Base-by-base conservation (phyloP, 441 rosid genomes). In the Populus trichocarpa region DNA sequence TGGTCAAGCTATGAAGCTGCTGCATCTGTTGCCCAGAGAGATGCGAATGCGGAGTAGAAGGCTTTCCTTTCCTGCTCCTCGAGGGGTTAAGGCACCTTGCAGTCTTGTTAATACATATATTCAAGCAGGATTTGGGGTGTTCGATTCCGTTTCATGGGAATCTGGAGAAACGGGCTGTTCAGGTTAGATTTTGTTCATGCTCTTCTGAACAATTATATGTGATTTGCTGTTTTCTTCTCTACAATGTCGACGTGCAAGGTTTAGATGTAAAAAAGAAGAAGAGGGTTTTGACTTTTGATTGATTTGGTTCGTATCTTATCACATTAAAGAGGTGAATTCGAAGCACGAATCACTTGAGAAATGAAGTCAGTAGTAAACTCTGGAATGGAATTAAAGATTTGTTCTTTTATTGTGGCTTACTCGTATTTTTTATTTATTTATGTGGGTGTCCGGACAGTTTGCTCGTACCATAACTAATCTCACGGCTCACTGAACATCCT, bases 31-130 rank as follows among this genome's bases (percentile, higher is more conserved):
- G 46, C 46, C 46, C 46, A 38, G 13, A 38, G 46, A 38, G 46
- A 38, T 0, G 46, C 46, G 46, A 38, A 10, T 38, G 46, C 46
- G 46, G 46, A 10, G 46, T 0, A 38, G 46, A 38, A 97, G 99
- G 18, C 94, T 96, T 28, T 85, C 98, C 8, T 96, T 96, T 86
- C 91, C 98, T 59, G 98, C 91, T 33, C 99, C 98, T 13, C 83
- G 86, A 50, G 97, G 94, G 59, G 83, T 91, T 67, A 94, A 90
- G 86, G 67, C 83, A 67, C 99, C 99, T 64, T 92, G 97, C 2
- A 96, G 98, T 78, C 90, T 96, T 63, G 87, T 78, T 69, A 96
- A 38, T 10, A 12, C 46, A 94, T 78, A 90, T 92, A 75, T 96
- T 96, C 72, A 96, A 84, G 38, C 87, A 87, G 67, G 99, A 96